Evolutionary conservation across 768 basidiomycete species (phyloP).

Genomic region (Brasilioporus rufonigricans): DNA sequence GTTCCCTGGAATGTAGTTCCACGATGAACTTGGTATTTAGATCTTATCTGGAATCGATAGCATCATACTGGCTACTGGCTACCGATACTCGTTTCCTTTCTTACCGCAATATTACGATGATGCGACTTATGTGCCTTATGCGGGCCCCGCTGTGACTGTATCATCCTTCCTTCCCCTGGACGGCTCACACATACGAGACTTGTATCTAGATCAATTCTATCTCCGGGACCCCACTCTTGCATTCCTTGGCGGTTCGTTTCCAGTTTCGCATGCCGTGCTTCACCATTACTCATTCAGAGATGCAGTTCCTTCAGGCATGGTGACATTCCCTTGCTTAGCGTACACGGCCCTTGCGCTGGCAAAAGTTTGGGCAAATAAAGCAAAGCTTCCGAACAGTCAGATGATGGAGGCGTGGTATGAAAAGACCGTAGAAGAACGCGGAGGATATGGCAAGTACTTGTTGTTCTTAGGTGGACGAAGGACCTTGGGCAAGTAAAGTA

Average conservation of each 20-base stretch:
- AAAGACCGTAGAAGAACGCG: no score
- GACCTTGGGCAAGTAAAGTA: background rate
- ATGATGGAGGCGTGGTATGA: conserved; percentile 6
- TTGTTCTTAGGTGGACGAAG: background rate
- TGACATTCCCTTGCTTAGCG: background rate
- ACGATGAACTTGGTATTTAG: background rate
- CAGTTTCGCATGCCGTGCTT: background rate
- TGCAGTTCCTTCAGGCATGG: no score
- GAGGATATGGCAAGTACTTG: conserved; percentile 12
- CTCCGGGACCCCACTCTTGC: conserved; percentile 10
- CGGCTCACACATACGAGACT: conserved; percentile 7
- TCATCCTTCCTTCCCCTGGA: conserved; percentile 5
- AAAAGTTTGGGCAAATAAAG: no score
- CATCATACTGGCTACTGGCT: no score
- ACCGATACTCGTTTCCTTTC: no score
- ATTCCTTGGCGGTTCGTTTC: no score
- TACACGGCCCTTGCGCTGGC: no score
- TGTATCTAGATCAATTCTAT: conserved; percentile 17
- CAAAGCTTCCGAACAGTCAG: conserved; percentile 6
- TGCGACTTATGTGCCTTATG: background rate
- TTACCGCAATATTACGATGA: conserved; percentile 17
- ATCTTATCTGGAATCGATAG: conserved; percentile 4
- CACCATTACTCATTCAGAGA: no score
- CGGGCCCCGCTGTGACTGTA: background rate
- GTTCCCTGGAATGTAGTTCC: conserved; percentile 1